phyloP scores from a whole-genome alignment of 2,329 filamentous ascomycete species.

The Kalaharituber pfeilii region DNA sequence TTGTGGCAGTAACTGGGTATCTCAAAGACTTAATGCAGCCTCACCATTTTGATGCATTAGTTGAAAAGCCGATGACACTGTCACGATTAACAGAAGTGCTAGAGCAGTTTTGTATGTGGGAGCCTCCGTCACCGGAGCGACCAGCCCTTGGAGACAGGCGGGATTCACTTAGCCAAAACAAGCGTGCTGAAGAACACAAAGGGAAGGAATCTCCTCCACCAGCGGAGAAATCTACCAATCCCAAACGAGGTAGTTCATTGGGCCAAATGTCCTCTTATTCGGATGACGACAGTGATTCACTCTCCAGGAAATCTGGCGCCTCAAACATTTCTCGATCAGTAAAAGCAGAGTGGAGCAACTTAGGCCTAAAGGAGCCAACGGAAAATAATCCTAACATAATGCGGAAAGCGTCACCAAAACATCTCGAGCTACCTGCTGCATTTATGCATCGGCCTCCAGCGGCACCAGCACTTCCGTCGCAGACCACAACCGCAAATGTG shows the following conservation, averaged over 20 bases:
- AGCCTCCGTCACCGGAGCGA: slow-evolving; percentile 38
- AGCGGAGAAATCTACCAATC: slow-evolving; percentile 15
- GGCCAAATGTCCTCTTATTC: slow-evolving; percentile 15
- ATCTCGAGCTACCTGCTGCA: slow-evolving; percentile 5
- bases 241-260: slow-evolving; percentile 11
- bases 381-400: slow-evolving; percentile 3
- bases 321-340: slow-evolving; percentile 13
- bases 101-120: slow-evolving; percentile 82
- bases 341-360: slow-evolving; percentile 16
- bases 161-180: slow-evolving; percentile 7
- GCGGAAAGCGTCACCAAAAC: slow-evolving; percentile 2
- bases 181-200: background rate
- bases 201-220: slow-evolving; percentile 10
- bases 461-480: slow-evolving; percentile 13
- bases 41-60: slow-evolving; percentile 86
- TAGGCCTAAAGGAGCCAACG: slow-evolving; percentile 6
- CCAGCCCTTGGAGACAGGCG: slow-evolving; percentile 11
- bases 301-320: slow-evolving; percentile 1
- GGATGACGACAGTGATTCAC: slow-evolving; percentile 14
- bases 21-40: slow-evolving; percentile 91
- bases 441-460: slow-evolving; percentile 11
- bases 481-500: background rate
- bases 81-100: slow-evolving; percentile 81
- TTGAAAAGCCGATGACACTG: slow-evolving; percentile 91
- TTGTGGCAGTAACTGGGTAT: slow-evolving; percentile 92